Conservation (phyloP, 78 protist species). For the Dictyostelium purpureum region DNA sequence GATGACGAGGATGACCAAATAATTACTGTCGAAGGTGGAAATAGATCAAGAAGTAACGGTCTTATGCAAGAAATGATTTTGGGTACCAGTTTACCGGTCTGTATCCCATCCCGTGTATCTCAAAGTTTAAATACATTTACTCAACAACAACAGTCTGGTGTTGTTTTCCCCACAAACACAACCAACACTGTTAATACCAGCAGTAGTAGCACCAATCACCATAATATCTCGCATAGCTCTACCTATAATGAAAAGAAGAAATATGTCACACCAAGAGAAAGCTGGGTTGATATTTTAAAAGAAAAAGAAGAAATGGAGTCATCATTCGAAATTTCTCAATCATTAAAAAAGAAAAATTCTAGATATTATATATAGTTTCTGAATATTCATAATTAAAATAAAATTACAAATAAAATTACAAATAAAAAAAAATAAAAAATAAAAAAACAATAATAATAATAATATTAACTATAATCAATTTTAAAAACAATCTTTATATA, state of each 20-base stretch:
- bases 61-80: slow-evolving; percentile 46
- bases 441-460: too few species aligned
- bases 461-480: too few species aligned
- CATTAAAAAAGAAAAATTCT: slow-evolving; percentile 27
- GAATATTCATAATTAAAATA: too few species aligned
- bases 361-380: background rate
- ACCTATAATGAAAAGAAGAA: slow-evolving; percentile 48
- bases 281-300: slow-evolving; percentile 55
- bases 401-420: too few species aligned
- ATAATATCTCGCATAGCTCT: background rate
- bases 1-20: slow-evolving; percentile 48
- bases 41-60: slow-evolving; percentile 58
- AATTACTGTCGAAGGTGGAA: background rate
- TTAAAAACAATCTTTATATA: too few species aligned
- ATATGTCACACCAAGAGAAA: slow-evolving; percentile 73
- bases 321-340: slow-evolving; percentile 37
- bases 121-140: slow-evolving; percentile 18
- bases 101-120: slow-evolving; percentile 39
- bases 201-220: background rate
- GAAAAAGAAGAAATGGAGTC: slow-evolving; percentile 47
- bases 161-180: too few species aligned
- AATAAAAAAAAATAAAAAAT: too few species aligned
- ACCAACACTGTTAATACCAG: background rate
- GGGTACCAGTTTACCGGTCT: slow-evolving; percentile 51
- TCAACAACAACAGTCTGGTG: background rate